These are phyloP conservation scores for Didymella exigua DNA, from an alignment of 2,329 filamentous ascomycete species.

Conservation along the genomic window DNA sequence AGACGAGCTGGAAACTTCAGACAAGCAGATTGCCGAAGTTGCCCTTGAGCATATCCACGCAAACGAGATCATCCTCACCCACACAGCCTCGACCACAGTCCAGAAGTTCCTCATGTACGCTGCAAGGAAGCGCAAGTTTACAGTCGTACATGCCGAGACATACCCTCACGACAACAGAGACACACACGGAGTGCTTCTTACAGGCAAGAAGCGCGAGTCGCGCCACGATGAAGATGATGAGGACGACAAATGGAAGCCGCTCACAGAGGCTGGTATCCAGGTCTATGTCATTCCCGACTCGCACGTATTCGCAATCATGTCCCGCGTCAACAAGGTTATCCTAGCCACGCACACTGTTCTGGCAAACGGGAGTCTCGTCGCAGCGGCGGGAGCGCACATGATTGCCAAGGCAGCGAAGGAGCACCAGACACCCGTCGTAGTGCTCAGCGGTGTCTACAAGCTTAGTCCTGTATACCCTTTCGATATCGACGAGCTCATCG, in stretches of 20 bases:
- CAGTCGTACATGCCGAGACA: slow-evolving; percentile 79
- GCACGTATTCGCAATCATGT: slow-evolving; percentile 91
- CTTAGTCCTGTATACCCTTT: slow-evolving; percentile 89
- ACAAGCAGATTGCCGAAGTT: slow-evolving; percentile 88
- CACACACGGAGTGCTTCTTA: slow-evolving; percentile 65
- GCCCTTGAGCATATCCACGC: slow-evolving; percentile 92
- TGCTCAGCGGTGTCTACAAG: slow-evolving; percentile 91
- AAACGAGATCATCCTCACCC: slow-evolving; percentile 88
- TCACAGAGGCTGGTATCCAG: slow-evolving; percentile 77
- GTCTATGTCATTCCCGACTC: slow-evolving; percentile 85
- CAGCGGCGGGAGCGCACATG: slow-evolving; percentile 79
- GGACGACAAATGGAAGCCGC: slow-evolving; percentile 71
- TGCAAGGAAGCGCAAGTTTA: slow-evolving; percentile 88
- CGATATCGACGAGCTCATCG: slow-evolving; percentile 79
- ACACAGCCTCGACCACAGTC: slow-evolving; percentile 83
- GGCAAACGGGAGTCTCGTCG: slow-evolving; percentile 84
- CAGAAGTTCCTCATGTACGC: slow-evolving; percentile 89
- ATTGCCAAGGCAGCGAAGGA: slow-evolving; percentile 85
- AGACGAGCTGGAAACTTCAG: slow-evolving; percentile 90
- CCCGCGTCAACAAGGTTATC: slow-evolving; percentile 92
- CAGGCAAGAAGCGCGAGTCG: slow-evolving; percentile 56
- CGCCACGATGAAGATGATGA: slow-evolving; percentile 59
- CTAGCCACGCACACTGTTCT: slow-evolving; percentile 85
- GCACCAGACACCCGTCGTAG: slow-evolving; percentile 82
- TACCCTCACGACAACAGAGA: slow-evolving; percentile 71